phyloP scores from a whole-genome alignment of 148 eudicot genomes.

The Arbutus unedo region DNA sequence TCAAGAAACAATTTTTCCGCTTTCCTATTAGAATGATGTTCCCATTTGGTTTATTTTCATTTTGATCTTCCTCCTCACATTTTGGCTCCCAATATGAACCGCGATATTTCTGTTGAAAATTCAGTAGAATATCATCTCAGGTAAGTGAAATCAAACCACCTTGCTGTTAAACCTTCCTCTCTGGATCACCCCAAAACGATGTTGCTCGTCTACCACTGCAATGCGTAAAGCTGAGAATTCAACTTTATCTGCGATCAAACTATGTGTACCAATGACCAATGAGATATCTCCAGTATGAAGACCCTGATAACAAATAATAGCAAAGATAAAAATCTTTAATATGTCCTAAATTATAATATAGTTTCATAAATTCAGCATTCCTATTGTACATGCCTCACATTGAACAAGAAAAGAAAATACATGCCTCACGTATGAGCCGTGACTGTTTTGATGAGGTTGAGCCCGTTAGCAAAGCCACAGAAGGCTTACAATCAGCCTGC shows the following conservation, averaged over 20 bases:
- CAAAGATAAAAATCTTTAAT: slow-evolving; percentile 16
- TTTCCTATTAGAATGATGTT: neutral
- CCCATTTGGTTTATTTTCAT: neutral
- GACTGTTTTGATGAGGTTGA: slow-evolving; percentile 84
- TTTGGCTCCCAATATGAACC: neutral
- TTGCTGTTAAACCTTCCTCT: slow-evolving; percentile 91
- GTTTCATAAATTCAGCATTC: neutral
- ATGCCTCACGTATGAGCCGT: slow-evolving; percentile 69
- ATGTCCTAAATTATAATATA: neutral
- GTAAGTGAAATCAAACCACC: slow-evolving; percentile 36
- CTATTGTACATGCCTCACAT: slow-evolving; percentile 1
- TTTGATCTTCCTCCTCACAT: neutral
- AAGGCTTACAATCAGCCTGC: slow-evolving; percentile 40
- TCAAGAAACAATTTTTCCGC: neutral
- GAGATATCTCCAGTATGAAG: slow-evolving; percentile 77
- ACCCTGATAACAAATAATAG: slow-evolving; percentile 48
- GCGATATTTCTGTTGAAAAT: neutral
- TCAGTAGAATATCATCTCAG: neutral
- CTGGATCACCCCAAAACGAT: slow-evolving; percentile 97
- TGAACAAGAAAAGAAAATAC: slow-evolving; percentile 13
- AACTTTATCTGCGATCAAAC: slow-evolving; percentile 80
- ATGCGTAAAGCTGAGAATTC: slow-evolving; percentile 78
- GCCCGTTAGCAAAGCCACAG: slow-evolving; percentile 80
- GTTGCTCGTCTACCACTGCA: slow-evolving; percentile 93
- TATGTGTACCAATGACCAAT: slow-evolving; percentile 88